Evolutionary conservation across 495 filamentous ascomycete species (phyloP).

Genomic region (Entonaema liquescens): DNA sequence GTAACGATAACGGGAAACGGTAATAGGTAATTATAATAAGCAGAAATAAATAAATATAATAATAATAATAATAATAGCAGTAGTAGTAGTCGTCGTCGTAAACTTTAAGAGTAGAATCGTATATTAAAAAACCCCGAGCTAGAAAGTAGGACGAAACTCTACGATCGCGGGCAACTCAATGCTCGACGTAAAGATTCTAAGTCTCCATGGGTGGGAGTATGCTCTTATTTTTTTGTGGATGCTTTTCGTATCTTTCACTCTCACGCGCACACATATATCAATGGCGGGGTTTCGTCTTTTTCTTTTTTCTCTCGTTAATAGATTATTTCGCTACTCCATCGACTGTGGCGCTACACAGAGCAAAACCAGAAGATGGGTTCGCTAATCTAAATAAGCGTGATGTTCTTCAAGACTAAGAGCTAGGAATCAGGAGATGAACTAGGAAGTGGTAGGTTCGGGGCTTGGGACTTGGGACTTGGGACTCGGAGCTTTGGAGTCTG

Average conservation of each 20-base stretch:
- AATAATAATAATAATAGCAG: neutral
- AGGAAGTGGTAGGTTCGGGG: neutral
- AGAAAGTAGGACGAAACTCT: conserved; percentile 15
- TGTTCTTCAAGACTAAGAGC: neutral
- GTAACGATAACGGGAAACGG: neutral
- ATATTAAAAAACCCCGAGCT: conserved; percentile 7
- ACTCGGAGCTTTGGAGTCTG: neutral
- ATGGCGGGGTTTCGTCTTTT: conserved; percentile 26
- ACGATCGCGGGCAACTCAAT: conserved; percentile 12
- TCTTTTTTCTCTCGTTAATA: conserved; percentile 8
- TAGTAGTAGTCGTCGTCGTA: too few relatives aligned
- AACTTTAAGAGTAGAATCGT: neutral
- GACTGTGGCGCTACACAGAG: conserved; percentile 12
- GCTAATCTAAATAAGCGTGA: neutral
- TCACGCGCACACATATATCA: conserved; percentile 24
- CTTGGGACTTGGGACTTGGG: neutral
- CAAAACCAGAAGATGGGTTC: neutral
- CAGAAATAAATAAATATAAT: neutral
- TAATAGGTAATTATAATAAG: neutral
- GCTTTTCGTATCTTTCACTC: conserved; percentile 20
- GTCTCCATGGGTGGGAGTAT: conserved; percentile 16
- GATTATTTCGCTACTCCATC: conserved; percentile 19
- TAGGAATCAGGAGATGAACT: neutral
- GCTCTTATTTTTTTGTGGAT: conserved; percentile 36
- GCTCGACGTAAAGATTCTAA: conserved; percentile 19